Evolutionary conservation across 2,329 filamentous ascomycete species (phyloP), one percentile per base, ranked within the genome.

Genomic region (Fusarium torulosum): DNA sequence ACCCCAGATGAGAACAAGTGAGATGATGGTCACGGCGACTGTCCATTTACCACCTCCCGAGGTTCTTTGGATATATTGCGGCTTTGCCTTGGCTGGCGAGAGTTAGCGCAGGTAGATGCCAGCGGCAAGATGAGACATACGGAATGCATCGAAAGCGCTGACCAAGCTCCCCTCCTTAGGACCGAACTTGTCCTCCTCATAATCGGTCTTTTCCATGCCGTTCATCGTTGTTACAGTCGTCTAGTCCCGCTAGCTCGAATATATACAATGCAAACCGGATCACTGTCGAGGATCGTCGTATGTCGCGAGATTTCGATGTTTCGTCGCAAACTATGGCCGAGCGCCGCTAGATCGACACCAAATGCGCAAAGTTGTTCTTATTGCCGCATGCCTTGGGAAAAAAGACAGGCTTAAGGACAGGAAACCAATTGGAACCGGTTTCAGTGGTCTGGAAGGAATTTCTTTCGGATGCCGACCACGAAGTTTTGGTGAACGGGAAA

Each of bases 101-200:
- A 43, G 66, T 73, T 54, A 75, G 69, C 49, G 37, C 38, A 27
- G 13, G 51, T 20, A 41, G 15, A 41, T 23, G 35, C 10, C 17
- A 41, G 25, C 49, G 49, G 43, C 3, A 33, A 37, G 20, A 51
- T 42, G 27, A 43, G 38, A 72, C 92, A 77, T 87, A 97, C 94
- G 95, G 79, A 99, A 99, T 70, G 94, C 95, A 83, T 99, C 96
- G 80, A 99, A 99, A 61, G 95, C 94, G 79, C 90, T 90, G 75
- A 97, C 88, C 59, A 90, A 86, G 78, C 67, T 72, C 40, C 81
- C 84, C 56, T 87, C 84, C 76, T 90, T 90, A 72, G 92, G 90
- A 75, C 88, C 91, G 81, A 97, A 97, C 67, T 88, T 83, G 78
- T 91, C 91, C 74, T 97, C 94, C 75, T 94, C 86, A 72, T 94